These are phyloP conservation scores for Trametes meyenii DNA, from an alignment of 768 basidiomycete genomes.

Conservation along the genomic window DNA sequence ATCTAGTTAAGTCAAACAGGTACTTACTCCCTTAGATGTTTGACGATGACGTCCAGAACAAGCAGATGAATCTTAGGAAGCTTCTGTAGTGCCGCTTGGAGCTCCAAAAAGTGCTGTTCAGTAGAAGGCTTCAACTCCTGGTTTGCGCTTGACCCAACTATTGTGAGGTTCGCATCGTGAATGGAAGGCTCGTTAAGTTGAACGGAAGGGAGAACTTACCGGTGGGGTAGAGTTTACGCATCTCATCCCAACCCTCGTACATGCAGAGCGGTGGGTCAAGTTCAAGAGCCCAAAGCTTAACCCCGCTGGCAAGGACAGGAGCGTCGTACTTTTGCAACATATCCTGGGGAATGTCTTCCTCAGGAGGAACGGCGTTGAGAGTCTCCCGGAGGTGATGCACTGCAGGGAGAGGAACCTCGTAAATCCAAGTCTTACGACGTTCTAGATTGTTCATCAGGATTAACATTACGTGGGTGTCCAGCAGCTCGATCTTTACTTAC, in stretches of 20 bases:
- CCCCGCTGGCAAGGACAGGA: constrained; percentile 79
- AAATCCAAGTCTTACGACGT: constrained; percentile 91
- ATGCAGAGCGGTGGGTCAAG: constrained; percentile 83
- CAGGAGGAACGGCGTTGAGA: constrained; percentile 71
- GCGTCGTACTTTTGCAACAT: constrained; percentile 78
- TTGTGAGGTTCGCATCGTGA: background rate
- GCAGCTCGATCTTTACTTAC: constrained; percentile 40
- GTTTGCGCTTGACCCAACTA: constrained; percentile 58
- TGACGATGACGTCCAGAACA: constrained; percentile 77
- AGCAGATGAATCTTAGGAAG: constrained; percentile 80
- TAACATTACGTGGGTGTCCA: no score
- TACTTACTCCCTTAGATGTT: constrained; percentile 72
- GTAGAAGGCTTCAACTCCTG: constrained; percentile 55
- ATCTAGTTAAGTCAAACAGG: background rate
- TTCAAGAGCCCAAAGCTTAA: constrained; percentile 93
- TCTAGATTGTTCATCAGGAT: constrained; percentile 45
- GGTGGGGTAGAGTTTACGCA: constrained; percentile 82
- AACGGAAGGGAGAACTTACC: constrained; percentile 36
- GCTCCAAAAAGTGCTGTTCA: constrained; percentile 62
- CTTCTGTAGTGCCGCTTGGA: constrained; percentile 64
- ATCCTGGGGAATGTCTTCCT: constrained; percentile 49
- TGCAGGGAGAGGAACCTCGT: constrained; percentile 84
- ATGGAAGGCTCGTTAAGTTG: background rate
- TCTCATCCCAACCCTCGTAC: constrained; percentile 92
- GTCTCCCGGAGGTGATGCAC: constrained; percentile 86